Base-by-base conservation (phyloP, 108 stramenopile species). In the Cylindrotheca fusiformis region DNA sequence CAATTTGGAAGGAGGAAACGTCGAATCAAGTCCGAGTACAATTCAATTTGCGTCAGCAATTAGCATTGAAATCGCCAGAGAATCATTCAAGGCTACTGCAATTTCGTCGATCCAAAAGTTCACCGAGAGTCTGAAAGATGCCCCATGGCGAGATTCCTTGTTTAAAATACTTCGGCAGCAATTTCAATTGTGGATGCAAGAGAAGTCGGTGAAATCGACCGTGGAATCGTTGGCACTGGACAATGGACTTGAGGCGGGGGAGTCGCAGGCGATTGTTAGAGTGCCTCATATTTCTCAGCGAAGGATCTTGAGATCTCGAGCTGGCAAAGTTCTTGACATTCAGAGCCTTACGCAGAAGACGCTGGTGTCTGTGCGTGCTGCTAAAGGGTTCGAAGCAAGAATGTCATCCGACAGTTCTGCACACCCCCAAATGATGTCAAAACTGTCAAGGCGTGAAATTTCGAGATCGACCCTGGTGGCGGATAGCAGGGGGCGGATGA, bases 401-500 rank as follows among this genome's bases (percentile, higher is more conserved):
- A 48, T 88, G 32, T 48, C 72, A 14, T 57, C 77, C 21, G 76
- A 77, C 66, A 57, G 68, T 2, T 68, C 77, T 19, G 50, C 77
- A 53, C 57, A 66, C 29, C 57, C 63, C 23, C 54, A 71, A 23
- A 48, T 62, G 51, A 56, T 78, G 55, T 64, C 68, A 60, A 58
- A 57, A 20, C 50, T 75, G 22, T 32, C 66, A 1, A 65, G 70
- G 31, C 50, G 75, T 53, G 67, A 70, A 4, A 65, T 76, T n/a
- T 44, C 62, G 12, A 49, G 69, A 47, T 58, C 74, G 2, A 52
- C 76, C 27, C 46, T 91, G 0, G 83, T 70, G 23, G 25, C 83
- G 10, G 90, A 91, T 55, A 66, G 68, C 57, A 63, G 87, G 48
- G 90, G 90, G 14, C 57, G 90, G 31, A n/a, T 80, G 25, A 60